Base-by-base conservation (phyloP, 768 basidiomycete species). In the Boletus insuetus region DNA sequence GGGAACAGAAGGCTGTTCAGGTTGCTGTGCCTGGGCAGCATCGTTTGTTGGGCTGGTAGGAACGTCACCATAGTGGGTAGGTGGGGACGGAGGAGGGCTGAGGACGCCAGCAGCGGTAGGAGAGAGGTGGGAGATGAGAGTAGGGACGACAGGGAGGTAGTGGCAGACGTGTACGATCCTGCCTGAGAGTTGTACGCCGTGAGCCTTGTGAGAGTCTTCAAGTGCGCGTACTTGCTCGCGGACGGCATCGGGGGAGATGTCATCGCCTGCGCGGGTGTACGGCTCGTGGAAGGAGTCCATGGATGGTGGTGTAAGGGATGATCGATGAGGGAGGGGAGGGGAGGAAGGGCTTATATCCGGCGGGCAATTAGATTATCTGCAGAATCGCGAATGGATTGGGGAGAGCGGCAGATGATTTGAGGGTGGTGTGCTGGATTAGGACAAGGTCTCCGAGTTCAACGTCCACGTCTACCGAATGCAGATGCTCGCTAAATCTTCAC, bases 121-220 rank as follows among this genome's bases (percentile, higher is more conserved):
- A 46, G 69, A 62, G 26, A 70, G 56, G 44, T 66, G 64, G 26
- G 74, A 69, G 59, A 80, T 70, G 65, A 90, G 79, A 34, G 87
- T 82, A 26, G 86, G 83, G 45, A 79, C 75, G 66, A 94, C 79
- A 58, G 93, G 93, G 52, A 95, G 85, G 67, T 94, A 91, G 72
- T 94, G 93, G 74, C 85, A 89, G 59, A 97, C 86, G 63, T 96
- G 95, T 64, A 98, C 82, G 69, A 97, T 89, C 41, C 95, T 83
- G 2, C 94, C 95, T 6, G 87, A 88, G 41, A 97, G 82, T 1
- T 82, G 77, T 52, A 89, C 82, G 41, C 85, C 88, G 54, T 86
- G 82, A 2, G 81, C 80, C 51, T 74, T 75, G 70, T 90, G 89
- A 51, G 87, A 79, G 0, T 79, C 79, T 73, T 96, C 89, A 67